Evolutionary conservation across 1,284 basidiomycete species (phyloP).

Genomic region (Austroboletus novae-zelandiae): DNA sequence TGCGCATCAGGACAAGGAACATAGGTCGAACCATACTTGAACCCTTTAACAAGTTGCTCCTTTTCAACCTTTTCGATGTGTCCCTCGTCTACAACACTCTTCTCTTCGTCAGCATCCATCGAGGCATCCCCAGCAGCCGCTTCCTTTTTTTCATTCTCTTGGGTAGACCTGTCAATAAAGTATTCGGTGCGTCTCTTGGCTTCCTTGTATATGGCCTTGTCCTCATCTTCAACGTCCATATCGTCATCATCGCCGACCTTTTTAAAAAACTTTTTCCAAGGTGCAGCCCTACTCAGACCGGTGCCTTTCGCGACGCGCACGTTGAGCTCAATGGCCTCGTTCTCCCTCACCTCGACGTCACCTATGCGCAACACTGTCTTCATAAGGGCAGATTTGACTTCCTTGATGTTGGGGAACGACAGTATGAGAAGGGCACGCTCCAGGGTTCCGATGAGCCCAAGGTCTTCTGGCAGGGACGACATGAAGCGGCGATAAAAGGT

Average conservation of each 20-base stretch:
- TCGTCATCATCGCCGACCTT: conserved; percentile 22
- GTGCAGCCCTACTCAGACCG: conserved; percentile 65
- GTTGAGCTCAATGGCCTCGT: conserved; percentile 72
- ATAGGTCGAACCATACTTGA: conserved; percentile 90
- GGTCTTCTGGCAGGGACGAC: conserved; percentile 37
- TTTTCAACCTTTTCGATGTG: conserved; percentile 57
- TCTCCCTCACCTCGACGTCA: conserved; percentile 58
- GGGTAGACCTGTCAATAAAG: conserved; percentile 42
- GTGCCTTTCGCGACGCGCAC: conserved; percentile 87
- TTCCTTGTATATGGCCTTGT: conserved; percentile 46
- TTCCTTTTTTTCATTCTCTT: conserved; percentile 28
- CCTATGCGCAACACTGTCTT: conserved; percentile 73
- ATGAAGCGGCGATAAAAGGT: conserved; percentile 65
- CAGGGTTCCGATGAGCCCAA: conserved; percentile 67
- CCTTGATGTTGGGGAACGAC: conserved; percentile 65
- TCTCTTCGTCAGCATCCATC: conserved; percentile 33
- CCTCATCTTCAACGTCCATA: conserved; percentile 32
- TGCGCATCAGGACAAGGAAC: conserved; percentile 81
- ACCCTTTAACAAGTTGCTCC: conserved; percentile 78
- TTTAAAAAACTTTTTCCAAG: conserved; percentile 77
- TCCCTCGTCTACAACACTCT: conserved; percentile 30
- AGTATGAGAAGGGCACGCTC: conserved; percentile 68
- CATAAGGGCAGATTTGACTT: conserved; percentile 64
- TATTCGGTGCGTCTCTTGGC: conserved; percentile 60
- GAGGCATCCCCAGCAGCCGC: conserved; percentile 12